A percentile compares a stretch with the other conserved stretches of the same genome.
Evolutionary conservation across 2,329 filamentous ascomycete species (phyloP).

Genomic region (Ascochyta koolunga): DNA sequence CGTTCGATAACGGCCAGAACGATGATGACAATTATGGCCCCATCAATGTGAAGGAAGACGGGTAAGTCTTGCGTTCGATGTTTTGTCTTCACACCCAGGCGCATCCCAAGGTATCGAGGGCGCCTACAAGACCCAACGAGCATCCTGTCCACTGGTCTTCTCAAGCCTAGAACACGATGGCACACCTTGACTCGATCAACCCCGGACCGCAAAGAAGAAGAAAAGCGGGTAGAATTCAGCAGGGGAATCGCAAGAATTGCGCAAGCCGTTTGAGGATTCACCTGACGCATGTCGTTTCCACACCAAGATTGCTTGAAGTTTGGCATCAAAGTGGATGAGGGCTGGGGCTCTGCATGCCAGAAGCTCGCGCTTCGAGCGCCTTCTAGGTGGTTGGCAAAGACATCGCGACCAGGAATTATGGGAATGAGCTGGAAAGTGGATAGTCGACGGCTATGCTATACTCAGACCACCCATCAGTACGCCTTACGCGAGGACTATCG

Average conservation of each 20-base stretch:
- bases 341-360: conserved; percentile 14
- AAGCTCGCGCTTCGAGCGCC: conserved; percentile 8
- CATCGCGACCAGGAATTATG: conserved; percentile 29
- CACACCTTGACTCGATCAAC: not conserved
- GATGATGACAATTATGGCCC: conserved; percentile 54
- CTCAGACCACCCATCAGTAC: conserved; percentile 39
- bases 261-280: conserved; percentile 2
- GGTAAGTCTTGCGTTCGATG: conserved; percentile 66
- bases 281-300: not conserved
- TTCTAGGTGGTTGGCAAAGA: conserved; percentile 22
- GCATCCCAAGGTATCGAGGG: conserved; percentile 32
- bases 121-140: not conserved
- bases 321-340: conserved; percentile 18
- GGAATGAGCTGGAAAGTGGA: conserved; percentile 37
- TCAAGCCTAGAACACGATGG: not conserved
- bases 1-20: conserved; percentile 38
- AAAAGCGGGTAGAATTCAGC: not conserved
- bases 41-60: conserved; percentile 86
- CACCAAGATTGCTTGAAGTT: conserved; percentile 10
- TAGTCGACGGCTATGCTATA: conserved; percentile 43
- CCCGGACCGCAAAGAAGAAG: conserved; percentile 8
- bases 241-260: not conserved
- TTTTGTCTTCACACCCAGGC: conserved; percentile 22
- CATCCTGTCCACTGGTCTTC: not conserved
- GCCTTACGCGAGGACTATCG: conserved; percentile 43